Evolutionary conservation across 1,284 basidiomycete genomes (phyloP).

Genomic region (Tausonia pullulans): DNA sequence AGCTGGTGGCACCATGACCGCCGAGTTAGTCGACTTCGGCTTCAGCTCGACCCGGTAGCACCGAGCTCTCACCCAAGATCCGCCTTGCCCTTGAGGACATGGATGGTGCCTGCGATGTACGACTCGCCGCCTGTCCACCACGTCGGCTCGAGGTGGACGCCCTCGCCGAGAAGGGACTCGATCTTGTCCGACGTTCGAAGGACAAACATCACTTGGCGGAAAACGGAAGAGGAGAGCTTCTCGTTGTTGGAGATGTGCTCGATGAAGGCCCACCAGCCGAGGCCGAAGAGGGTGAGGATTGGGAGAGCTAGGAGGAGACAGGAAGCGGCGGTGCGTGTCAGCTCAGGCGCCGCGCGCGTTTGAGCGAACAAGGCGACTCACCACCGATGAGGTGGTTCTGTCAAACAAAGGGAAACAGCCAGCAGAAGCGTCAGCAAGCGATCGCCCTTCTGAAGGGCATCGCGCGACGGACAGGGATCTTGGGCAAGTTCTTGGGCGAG

Average conservation of each 20-base stretch:
- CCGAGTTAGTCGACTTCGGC: background rate
- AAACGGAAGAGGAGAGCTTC: slow-evolving; percentile 15
- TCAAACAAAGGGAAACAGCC: too few species aligned
- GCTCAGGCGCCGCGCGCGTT: too few species aligned
- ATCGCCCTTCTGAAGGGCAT: too few species aligned
- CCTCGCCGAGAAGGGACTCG: slow-evolving; percentile 2
- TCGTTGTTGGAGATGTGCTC: slow-evolving; percentile 12
- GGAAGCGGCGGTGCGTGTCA: too few species aligned
- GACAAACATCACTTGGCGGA: slow-evolving; percentile 14
- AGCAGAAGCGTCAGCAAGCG: too few species aligned
- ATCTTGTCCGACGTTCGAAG: slow-evolving; percentile 4
- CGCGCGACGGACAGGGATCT: background rate
- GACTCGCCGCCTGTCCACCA: slow-evolving; percentile 17
- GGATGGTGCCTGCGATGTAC: background rate
- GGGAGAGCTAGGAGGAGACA: background rate
- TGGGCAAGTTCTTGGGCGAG: background rate
- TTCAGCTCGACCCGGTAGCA: background rate
- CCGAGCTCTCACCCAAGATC: slow-evolving; percentile 4
- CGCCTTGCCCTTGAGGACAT: slow-evolving; percentile 14
- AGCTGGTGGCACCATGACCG: background rate
- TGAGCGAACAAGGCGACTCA: too few species aligned
- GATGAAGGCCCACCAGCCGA: slow-evolving; percentile 10
- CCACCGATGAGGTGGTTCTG: too few species aligned
- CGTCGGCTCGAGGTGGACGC: slow-evolving; percentile 9
- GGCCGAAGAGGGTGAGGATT: background rate